Evolutionary conservation across 805 yeast genomes (phyloP).

Genomic region (Starmerella kuoi): DNA sequence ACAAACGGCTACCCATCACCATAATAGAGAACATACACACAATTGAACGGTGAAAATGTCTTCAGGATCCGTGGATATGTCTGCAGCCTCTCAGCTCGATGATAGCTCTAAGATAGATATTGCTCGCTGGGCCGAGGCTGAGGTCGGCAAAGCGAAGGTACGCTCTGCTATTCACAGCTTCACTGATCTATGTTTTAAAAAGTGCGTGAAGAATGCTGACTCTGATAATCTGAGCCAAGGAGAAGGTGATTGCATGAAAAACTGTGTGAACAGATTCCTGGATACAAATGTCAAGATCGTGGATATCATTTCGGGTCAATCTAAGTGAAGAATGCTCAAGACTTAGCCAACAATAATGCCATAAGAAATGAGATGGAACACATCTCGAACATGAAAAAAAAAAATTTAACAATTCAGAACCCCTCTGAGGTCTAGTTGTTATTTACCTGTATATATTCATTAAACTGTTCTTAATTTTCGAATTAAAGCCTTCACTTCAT

Average conservation of each 20-base stretch:
- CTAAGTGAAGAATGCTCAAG: neutral
- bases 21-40: too few species aligned
- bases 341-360: neutral
- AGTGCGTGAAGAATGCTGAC: slow-evolving; percentile 45
- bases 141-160: slow-evolving; percentile 75
- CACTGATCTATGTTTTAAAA: slow-evolving; percentile 83
- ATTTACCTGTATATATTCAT: too few species aligned
- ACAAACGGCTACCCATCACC: too few species aligned
- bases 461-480: too few species aligned
- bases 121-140: slow-evolving; percentile 62
- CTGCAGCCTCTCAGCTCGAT: slow-evolving; percentile 33
- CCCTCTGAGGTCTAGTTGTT: too few species aligned
- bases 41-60: too few species aligned
- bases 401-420: too few species aligned
- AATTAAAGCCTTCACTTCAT: too few species aligned
- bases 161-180: slow-evolving; percentile 66
- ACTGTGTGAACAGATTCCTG: slow-evolving; percentile 74
- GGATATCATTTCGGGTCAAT: slow-evolving; percentile 27
- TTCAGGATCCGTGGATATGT: neutral
- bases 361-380: neutral
- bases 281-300: slow-evolving; percentile 82
- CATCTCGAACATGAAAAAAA: neutral
- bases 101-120: slow-evolving; percentile 64
- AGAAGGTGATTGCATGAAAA: slow-evolving; percentile 64
- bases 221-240: slow-evolving; percentile 35